Base-by-base conservation (phyloP, 164 flowering plant genomes). In the Annona squamosa region DNA sequence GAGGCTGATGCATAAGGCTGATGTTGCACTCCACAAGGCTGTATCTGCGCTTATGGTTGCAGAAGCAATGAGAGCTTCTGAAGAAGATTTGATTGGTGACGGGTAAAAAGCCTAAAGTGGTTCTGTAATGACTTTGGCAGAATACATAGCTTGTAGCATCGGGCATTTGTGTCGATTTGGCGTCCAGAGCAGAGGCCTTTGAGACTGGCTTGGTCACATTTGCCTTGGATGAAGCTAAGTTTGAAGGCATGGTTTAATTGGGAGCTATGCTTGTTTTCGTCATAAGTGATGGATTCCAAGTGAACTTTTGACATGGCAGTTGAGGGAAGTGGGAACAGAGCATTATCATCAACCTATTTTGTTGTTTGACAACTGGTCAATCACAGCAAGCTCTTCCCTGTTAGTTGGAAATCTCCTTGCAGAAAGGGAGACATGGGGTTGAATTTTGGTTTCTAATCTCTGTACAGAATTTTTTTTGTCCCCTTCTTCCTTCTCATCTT, bases 21-120 rank as follows among this genome's bases (percentile, higher is more conserved):
- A 96, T 78, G 71, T 87, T 45, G 97, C 97, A 18, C 84, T 92
- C 68, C 97, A 93, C 83, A 93, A 89, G 82, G 99, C 99, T 74
- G 88, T 80, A 72, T 84, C 75, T 81, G 94, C 99, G 72, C 84
- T 93, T 46, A 89, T 89, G 94, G 88, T 81, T 71, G 99, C 97
- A 7, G 97, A 96, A 68, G 91, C 95, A 7, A 78, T 89, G 16
- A 88, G 88, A 83, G 88, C 80, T 59, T 77, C 93, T 10, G 79
- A 71, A 47, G 85, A 80, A 74, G 87, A 83, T 44, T 63, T 68
- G 3, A 73, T 46, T 79, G 75, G 75, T 43, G 84, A 80, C 70
- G 84, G 83, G 73, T 84, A 73, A 68, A 48, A 9, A 74, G 64
- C 52, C 62, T 45, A 68, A 44, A 57, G 57, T 69, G 7, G 37